A percentile compares a stretch with the other conserved stretches of the same genome.
These are phyloP conservation scores for Beauveria bassiana DNA, from an alignment of 2,329 filamentous ascomycete genomes.

Conservation along the genomic window DNA sequence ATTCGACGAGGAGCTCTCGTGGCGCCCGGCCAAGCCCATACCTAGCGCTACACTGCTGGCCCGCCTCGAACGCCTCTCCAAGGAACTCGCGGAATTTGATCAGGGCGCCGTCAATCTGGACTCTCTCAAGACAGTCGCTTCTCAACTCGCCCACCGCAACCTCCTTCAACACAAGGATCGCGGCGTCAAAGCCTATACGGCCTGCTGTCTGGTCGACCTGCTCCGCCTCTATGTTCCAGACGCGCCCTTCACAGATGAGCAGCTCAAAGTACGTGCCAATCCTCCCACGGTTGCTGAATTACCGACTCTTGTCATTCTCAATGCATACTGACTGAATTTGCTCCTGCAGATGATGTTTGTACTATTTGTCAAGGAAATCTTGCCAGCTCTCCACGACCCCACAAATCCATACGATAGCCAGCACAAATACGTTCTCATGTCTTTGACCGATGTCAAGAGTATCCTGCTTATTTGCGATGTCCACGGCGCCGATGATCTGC, in stretches of 20 bases:
- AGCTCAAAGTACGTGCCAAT: conserved; percentile 59
- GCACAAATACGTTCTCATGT: conserved; percentile 84
- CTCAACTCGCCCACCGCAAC: conserved; percentile 75
- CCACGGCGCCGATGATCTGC: conserved; percentile 69
- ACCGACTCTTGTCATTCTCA: not conserved
- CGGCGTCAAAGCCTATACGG: conserved; percentile 82
- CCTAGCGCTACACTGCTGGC: conserved; percentile 72
- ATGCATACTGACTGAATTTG: conserved; percentile 16
- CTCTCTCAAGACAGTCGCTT: conserved; percentile 77
- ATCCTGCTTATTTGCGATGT: conserved; percentile 87
- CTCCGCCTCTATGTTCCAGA: conserved; percentile 88
- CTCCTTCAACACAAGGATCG: conserved; percentile 86
- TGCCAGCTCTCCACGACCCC: conserved; percentile 79
- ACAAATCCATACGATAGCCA: conserved; percentile 87
- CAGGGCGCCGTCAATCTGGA: conserved; percentile 77
- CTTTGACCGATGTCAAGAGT: conserved; percentile 87
- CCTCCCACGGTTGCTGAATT: not conserved
- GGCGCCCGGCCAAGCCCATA: conserved; percentile 87
- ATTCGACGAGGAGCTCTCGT: conserved; percentile 82
- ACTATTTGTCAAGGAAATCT: conserved; percentile 73
- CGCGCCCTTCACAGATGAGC: conserved; percentile 83
- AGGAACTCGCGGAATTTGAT: conserved; percentile 77
- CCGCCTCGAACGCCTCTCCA: conserved; percentile 70
- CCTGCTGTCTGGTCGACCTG: conserved; percentile 87
- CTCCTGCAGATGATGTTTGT: conserved; percentile 75